phyloP scores from a whole-genome alignment of 768 basidiomycete genomes.

The Brasilioporus rufonigricans region DNA sequence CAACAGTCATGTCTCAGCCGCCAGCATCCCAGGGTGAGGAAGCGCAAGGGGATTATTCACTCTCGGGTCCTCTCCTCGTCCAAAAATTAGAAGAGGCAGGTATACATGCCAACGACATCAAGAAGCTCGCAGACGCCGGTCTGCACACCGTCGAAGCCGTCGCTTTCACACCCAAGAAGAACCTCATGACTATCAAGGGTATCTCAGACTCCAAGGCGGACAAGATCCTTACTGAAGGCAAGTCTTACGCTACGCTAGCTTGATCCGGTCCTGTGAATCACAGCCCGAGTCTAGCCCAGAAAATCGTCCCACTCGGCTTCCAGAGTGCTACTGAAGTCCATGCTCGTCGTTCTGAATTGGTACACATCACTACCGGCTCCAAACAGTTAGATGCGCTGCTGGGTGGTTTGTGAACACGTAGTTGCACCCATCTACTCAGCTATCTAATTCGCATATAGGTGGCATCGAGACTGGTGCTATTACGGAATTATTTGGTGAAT shows the following conservation, averaged over 20 bases:
- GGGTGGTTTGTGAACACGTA: slow-evolving; percentile 57
- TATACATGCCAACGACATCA: slow-evolving; percentile 86
- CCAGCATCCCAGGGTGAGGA: slow-evolving; percentile 53
- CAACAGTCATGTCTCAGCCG: slow-evolving; percentile 41
- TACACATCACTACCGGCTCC: slow-evolving; percentile 95
- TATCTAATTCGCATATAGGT: slow-evolving; percentile 43
- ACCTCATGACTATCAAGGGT: slow-evolving; percentile 86
- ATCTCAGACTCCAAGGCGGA: slow-evolving; percentile 98
- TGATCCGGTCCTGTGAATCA: slow-evolving; percentile 3
- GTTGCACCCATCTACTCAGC: slow-evolving; percentile 1
- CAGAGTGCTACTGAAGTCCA: slow-evolving; percentile 98
- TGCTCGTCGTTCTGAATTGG: slow-evolving; percentile 88
- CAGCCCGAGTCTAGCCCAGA: slow-evolving; percentile 60
- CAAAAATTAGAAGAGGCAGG: slow-evolving; percentile 86
- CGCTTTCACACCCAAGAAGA: slow-evolving; percentile 96
- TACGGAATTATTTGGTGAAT: slow-evolving; percentile 98
- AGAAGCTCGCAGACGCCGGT: slow-evolving; percentile 92
- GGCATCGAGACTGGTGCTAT: slow-evolving; percentile 99
- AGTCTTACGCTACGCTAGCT: slow-evolving; percentile 17
- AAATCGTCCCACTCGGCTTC: slow-evolving; percentile 96
- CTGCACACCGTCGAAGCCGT: slow-evolving; percentile 93
- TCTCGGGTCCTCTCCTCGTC: slow-evolving; percentile 82
- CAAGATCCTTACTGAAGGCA: slow-evolving; percentile 91
- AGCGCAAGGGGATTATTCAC: slow-evolving; percentile 48
- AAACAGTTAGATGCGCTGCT: slow-evolving; percentile 94